phyloP scores from a whole-genome alignment of 2,329 filamentous ascomycete species.

The Aureobasidium musti region DNA sequence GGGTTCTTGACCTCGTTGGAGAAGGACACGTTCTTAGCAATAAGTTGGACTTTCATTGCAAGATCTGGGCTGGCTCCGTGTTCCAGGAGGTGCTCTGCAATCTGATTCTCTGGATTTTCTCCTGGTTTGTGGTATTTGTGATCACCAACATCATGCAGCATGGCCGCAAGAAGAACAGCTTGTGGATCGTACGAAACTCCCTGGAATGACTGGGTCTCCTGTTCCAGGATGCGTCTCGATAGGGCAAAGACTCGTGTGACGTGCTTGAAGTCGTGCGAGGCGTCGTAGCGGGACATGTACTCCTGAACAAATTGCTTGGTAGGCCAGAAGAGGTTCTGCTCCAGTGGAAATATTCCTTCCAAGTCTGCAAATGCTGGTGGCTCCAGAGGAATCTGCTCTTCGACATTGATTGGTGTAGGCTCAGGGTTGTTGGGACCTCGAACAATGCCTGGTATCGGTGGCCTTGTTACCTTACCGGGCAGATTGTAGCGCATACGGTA shows the following conservation, averaged over 20 bases:
- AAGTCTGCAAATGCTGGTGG: constrained; percentile 30
- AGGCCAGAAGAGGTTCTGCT: constrained; percentile 37
- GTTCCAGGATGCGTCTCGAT: constrained; percentile 63
- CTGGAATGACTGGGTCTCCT: constrained; percentile 47
- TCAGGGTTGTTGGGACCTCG: constrained; percentile 19
- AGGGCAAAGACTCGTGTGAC: constrained; percentile 77
- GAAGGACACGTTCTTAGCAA: constrained; percentile 78
- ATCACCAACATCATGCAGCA: constrained; percentile 77
- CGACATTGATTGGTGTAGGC: constrained; percentile 19
- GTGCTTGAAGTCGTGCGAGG: constrained; percentile 85
- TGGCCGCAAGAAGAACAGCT: constrained; percentile 66
- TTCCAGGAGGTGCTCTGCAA: constrained; percentile 58
- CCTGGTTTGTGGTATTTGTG: constrained; percentile 67
- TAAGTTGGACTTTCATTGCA: constrained; percentile 66
- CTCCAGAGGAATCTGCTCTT: constrained; percentile 23
- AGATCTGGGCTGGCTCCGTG: constrained; percentile 60
- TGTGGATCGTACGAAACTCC: constrained; percentile 51
- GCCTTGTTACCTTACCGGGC: constrained; percentile 29
- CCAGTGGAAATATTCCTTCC: constrained; percentile 28
- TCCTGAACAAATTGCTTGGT: constrained; percentile 62
- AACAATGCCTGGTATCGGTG: constrained; percentile 25
- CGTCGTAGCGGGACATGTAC: constrained; percentile 78
- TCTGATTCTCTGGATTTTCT: constrained; percentile 59
- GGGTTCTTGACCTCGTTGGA: constrained; percentile 70
- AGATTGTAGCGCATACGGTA: constrained; percentile 34